Base-by-base conservation (phyloP, 352 stramenopile species). In the Thalassiosira livingstoniorum region DNA sequence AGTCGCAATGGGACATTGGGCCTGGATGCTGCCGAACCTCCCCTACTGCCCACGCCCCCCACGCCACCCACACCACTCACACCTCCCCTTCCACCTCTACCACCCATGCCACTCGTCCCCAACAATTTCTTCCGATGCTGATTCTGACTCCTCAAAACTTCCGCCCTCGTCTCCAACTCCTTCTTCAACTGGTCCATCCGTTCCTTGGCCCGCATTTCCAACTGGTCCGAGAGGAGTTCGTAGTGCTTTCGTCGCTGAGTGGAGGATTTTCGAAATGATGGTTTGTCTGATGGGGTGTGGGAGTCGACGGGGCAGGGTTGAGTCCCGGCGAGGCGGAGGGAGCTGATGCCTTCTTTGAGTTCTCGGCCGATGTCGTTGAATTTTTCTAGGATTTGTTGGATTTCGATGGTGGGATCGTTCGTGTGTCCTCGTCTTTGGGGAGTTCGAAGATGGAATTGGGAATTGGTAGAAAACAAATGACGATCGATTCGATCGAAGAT, bases 371-470 rank as follows among this genome's bases (percentile, higher is more conserved):
- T 80, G 35, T 83, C 62, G 73, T 94, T 75, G 18, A 94, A 82
- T 73, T 88, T 83, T 67, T 86, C 66, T 0, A 89, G 78, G 1
- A 83, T 42, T 0, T 23, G 37, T 31, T 85, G 74, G 78, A 94
- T 93, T 65, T 92, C 80, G 15, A 88, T 5, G 1, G 90, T 94
- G 0, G 90, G 90, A 78, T 94, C 90, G 55, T 94, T 94, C n/a
- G 88, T 92, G 32, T 92, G 86, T 23, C 90, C 90, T 39, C 86
- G 61, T 71, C 85, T 77, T n/a, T n/a, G n/a, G n/a, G n/a, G n/a
- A n/a, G n/a, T n/a, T n/a, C n/a, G n/a, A n/a, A n/a, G n/a, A n/a
- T n/a, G n/a, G n/a, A n/a, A n/a, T n/a, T n/a, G n/a, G n/a, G n/a
- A n/a, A n/a, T n/a, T n/a, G n/a, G n/a, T n/a, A n/a, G n/a, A n/a